These are phyloP conservation scores for Termitomyces sp. DNA, from an alignment of 768 basidiomycete genomes.

Conservation along the genomic window DNA sequence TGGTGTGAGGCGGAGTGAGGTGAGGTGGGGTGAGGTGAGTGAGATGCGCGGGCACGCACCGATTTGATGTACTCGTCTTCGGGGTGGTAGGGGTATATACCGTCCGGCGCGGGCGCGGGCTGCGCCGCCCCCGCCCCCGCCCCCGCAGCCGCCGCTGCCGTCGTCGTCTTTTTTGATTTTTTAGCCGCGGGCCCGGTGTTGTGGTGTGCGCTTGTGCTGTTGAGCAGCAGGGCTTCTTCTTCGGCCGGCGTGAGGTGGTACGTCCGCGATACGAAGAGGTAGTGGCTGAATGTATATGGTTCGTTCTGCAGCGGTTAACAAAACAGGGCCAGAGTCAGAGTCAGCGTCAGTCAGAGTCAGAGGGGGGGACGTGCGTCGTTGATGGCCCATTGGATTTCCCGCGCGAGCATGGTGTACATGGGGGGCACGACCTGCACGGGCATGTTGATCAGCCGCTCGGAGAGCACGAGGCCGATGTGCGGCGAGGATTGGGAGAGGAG, in stretches of 20 bases:
- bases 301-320: conserved; percentile 46
- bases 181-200: conserved; percentile 26
- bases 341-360: not conserved
- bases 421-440: conserved; percentile 90
- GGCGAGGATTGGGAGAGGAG: conserved; percentile 45
- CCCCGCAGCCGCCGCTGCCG: no score
- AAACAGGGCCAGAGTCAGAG: not conserved
- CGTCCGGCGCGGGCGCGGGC: conserved; percentile 31
- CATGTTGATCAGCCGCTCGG: conserved; percentile 91
- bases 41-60: conserved; percentile 27
- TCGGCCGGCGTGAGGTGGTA: conserved; percentile 73
- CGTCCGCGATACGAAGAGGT: conserved; percentile 70
- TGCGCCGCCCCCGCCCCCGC: no score
- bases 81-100: conserved; percentile 70
- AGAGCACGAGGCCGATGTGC: conserved; percentile 79
- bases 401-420: conserved; percentile 83
- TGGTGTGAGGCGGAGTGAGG: no score
- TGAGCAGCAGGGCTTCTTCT: conserved; percentile 52
- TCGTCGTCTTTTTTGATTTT: conserved; percentile 26
- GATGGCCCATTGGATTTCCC: conserved; percentile 74
- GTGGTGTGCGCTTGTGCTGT: conserved; percentile 24
- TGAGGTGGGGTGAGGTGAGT: no score
- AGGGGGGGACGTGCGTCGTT: conserved; percentile 49
- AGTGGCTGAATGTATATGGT: conserved; percentile 68
- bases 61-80: conserved; percentile 74